Evolutionary conservation across 2,329 filamentous ascomycete genomes (phyloP), one percentile per base, ranked within the genome.

Genomic region (Fusarium equiseti): DNA sequence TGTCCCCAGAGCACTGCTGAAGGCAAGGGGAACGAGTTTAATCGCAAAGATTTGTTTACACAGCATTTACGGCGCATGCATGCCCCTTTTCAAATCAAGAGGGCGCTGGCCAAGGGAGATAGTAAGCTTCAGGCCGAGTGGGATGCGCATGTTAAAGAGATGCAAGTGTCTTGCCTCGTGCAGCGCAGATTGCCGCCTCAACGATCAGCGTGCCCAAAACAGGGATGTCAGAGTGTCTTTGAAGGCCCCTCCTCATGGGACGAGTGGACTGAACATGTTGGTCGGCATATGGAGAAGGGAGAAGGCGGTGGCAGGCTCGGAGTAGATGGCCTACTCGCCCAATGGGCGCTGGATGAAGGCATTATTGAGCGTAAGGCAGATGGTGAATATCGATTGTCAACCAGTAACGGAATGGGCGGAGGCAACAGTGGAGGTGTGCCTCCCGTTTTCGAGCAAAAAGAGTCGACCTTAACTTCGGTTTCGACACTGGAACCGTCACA

Each of bases 11-110:
- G 81, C 60, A 82, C 83, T 3, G 79, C 81, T 0, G 87, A 89
- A 63, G 87, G 87, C 35, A 89, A 87, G 68, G 87, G 86, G 6
- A 89, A 89, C 66, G 89, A 91, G 79, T 98, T 98, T 81, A 98
- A 98, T 79, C 91, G 95, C 75, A 98, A 97, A 79, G 95, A 98
- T 77, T 88, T 99, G 15, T 99, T 98, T 79, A 95, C 93, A 0
- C 95, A 98, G 77, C 95, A 99, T 76, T 87, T 97, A 16, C 91
- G 95, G 16, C 92, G 95, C 49, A 98, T 98, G 95, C 96, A 99
- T 75, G 90, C 91, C 0, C 90, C 91, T 0, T 88, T 89, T 44
- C 85, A 89, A 75, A 90, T 88, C 75, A 87, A 89, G 75, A 85
- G 88, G 74, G 80, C 86, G 12, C 80, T 87, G 20, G 81, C 84